Evolutionary conservation across 2,329 filamentous ascomycete genomes (phyloP).

Genomic region (Aureobasidium lini): DNA sequence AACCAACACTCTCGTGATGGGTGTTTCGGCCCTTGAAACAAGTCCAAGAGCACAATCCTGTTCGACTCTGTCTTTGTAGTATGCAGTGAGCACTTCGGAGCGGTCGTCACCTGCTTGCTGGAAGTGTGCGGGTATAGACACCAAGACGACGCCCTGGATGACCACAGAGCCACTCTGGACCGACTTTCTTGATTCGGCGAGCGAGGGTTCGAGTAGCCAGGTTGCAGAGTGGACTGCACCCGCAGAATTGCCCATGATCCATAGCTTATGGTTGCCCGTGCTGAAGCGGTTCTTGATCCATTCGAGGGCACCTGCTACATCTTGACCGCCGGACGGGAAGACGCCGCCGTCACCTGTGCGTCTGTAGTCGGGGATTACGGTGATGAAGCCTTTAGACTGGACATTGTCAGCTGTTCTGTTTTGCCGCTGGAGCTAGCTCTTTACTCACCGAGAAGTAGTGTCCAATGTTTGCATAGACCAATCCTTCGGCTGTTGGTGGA

Average conservation of each 20-base stretch:
- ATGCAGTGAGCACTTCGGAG: slow-evolving; percentile 16
- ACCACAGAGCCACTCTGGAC: slow-evolving; percentile 15
- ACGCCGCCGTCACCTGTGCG: slow-evolving; percentile 33
- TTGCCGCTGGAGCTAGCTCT: too few relatives aligned
- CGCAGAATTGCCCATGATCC: slow-evolving; percentile 35
- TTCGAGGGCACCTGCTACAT: slow-evolving; percentile 29
- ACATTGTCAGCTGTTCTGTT: neutral
- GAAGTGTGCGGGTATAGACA: slow-evolving; percentile 24
- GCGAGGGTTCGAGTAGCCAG: slow-evolving; percentile 27
- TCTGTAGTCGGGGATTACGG: slow-evolving; percentile 33
- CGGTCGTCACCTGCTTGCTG: slow-evolving; percentile 13
- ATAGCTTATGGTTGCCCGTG: slow-evolving; percentile 26
- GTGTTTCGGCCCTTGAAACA: neutral
- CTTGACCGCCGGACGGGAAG: slow-evolving; percentile 36
- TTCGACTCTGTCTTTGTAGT: slow-evolving; percentile 19
- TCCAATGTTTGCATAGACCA: slow-evolving; percentile 32
- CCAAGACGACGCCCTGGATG: slow-evolving; percentile 20
- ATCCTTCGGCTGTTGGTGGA: slow-evolving; percentile 19
- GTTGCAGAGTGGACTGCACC: slow-evolving; percentile 34
- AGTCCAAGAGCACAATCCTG: slow-evolving; percentile 19
- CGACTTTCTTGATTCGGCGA: slow-evolving; percentile 17
- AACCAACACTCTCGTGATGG: slow-evolving; percentile 17
- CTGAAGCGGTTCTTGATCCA: slow-evolving; percentile 25
- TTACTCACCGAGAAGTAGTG: slow-evolving; percentile 7
- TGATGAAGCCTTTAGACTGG: slow-evolving; percentile 18